phyloP scores from a whole-genome alignment of 202 grass and related monocot species.

The Dendrocalamus latiflorus region DNA sequence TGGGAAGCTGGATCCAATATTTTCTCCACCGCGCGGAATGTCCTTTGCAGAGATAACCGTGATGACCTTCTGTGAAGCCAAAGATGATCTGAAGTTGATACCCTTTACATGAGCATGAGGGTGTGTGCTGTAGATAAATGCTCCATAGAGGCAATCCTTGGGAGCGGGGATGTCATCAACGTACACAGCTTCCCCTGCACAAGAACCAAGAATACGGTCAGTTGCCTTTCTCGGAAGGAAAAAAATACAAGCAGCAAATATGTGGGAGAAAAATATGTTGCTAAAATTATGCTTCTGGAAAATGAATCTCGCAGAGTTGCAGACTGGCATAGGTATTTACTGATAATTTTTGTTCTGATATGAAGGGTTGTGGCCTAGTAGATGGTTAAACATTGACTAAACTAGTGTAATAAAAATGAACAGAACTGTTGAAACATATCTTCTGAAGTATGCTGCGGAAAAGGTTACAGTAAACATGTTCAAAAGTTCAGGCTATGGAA shows the following conservation, averaged over 20 bases:
- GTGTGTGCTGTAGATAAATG: too few relatives aligned
- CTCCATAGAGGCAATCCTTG: slow-evolving; percentile 76
- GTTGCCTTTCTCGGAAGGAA: background rate
- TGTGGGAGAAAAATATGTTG: background rate
- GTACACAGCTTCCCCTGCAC: slow-evolving; percentile 67
- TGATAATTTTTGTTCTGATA: too few relatives aligned
- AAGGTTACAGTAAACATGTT: background rate
- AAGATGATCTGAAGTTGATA: too few relatives aligned
- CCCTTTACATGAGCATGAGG: too few relatives aligned
- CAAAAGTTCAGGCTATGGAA: background rate
- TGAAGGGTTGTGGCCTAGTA: background rate
- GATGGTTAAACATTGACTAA: background rate
- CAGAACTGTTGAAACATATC: background rate
- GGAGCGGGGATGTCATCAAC: slow-evolving; percentile 85
- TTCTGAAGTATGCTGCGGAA: background rate
- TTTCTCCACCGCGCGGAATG: too few relatives aligned
- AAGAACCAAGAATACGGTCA: background rate
- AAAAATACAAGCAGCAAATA: background rate
- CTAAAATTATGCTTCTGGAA: background rate
- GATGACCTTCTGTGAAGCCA: too few relatives aligned
- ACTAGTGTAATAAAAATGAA: background rate
- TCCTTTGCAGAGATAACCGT: too few relatives aligned
- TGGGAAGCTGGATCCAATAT: too few relatives aligned
- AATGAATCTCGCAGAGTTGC: too few relatives aligned
- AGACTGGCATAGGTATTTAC: too few relatives aligned